Percentiles rank a stretch among this genome's conserved stretches.
These are phyloP conservation scores for Diplodia mutila DNA, from an alignment of 2,329 filamentous ascomycete species.

Conservation along the genomic window DNA sequence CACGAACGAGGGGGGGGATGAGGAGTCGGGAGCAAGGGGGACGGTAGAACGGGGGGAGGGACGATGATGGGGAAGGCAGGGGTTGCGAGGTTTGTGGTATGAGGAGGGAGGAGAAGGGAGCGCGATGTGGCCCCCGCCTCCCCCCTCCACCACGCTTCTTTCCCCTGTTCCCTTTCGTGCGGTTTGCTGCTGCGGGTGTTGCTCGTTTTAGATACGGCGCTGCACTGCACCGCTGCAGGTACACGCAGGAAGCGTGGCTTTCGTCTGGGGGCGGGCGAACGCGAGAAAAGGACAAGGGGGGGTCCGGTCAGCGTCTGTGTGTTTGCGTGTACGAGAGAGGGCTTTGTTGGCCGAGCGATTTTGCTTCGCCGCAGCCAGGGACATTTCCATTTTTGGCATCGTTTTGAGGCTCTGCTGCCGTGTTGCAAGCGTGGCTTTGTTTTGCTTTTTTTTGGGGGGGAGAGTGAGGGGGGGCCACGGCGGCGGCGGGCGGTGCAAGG, in stretches of 20 bases:
- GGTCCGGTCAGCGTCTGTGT: background rate
- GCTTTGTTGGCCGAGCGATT: background rate
- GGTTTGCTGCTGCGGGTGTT: background rate
- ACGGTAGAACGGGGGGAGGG: background rate
- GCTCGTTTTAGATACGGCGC: slow-evolving; percentile 16
- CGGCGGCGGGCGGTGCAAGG: background rate
- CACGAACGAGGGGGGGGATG: background rate
- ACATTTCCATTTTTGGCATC: background rate
- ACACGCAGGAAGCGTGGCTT: background rate
- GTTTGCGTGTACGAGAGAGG: background rate
- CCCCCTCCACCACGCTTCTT: too few relatives aligned
- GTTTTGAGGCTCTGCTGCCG: background rate
- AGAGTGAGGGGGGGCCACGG: too few relatives aligned
- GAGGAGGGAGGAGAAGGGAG: too few relatives aligned
- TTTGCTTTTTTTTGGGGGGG: background rate
- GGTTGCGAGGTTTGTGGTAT: background rate
- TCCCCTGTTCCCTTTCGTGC: background rate
- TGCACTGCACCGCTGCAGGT: background rate
- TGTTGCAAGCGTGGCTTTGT: background rate
- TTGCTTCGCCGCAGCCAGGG: background rate
- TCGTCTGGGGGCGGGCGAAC: background rate
- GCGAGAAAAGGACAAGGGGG: background rate
- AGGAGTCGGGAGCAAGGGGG: background rate
- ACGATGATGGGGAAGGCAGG: background rate
- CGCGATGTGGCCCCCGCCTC: background rate